Conservation (phyloP, 495 filamentous ascomycete species). For the Tetracladium setigerum region DNA sequence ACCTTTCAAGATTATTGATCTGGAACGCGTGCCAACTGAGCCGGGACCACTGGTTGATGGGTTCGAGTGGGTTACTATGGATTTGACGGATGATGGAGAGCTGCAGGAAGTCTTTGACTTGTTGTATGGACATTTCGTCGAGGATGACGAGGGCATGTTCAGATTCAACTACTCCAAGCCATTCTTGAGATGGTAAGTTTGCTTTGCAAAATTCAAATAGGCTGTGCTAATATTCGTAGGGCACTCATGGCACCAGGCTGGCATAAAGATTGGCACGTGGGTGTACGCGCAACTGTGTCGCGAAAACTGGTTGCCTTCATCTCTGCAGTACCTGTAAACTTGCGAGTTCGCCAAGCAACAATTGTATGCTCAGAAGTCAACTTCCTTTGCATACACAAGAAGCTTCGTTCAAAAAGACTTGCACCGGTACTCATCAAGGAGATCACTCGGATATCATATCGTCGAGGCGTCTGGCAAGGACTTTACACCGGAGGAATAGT, state of each 20-base stretch:
- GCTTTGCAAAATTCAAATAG: not conserved
- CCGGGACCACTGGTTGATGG: constrained; percentile 60
- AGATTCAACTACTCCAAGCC: constrained; percentile 87
- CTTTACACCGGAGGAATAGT: constrained; percentile 92
- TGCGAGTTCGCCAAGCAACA: constrained; percentile 70
- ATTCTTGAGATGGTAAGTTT: constrained; percentile 75
- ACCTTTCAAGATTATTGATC: constrained; percentile 53
- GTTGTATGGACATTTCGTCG: constrained; percentile 87
- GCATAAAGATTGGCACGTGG: constrained; percentile 91
- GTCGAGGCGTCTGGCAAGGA: constrained; percentile 78
- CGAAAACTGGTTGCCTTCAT: constrained; percentile 89
- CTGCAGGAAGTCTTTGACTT: constrained; percentile 82
- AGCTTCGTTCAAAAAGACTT: constrained; percentile 85
- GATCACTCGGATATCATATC: constrained; percentile 84
- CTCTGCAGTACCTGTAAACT: constrained; percentile 74
- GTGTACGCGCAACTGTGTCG: constrained; percentile 71
- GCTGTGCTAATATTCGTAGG: constrained; percentile 43
- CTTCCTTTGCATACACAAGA: constrained; percentile 97
- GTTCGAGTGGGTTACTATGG: constrained; percentile 92
- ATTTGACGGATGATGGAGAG: constrained; percentile 54
- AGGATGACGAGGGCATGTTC: constrained; percentile 95
- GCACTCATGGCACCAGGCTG: constrained; percentile 93
- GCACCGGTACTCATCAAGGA: constrained; percentile 94
- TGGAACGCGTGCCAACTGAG: constrained; percentile 65
- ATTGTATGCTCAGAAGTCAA: constrained; percentile 87